A percentile compares a stretch with the other conserved stretches of the same genome.
phyloP scores from a whole-genome alignment of 345 rosid genomes.

The Orychophragmus violaceus region DNA sequence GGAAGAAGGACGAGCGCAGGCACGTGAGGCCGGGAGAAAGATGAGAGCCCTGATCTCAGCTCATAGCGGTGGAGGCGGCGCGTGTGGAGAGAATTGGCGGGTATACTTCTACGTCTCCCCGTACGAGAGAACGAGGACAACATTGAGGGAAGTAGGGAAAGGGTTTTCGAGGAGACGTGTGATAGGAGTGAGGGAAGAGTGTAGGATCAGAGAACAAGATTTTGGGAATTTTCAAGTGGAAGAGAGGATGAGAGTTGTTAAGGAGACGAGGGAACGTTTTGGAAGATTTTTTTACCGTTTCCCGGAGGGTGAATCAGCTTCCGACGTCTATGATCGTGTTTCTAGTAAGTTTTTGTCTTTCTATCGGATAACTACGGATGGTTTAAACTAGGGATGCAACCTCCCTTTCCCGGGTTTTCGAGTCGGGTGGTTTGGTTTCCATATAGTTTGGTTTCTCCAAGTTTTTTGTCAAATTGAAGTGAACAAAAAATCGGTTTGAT shows the following conservation, averaged over 20 bases:
- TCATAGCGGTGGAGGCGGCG: neutral
- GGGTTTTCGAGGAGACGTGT: constrained; percentile 54
- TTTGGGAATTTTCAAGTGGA: constrained; percentile 83
- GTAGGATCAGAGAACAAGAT: constrained; percentile 86
- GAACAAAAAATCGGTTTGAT: too few species aligned
- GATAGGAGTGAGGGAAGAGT: constrained; percentile 87
- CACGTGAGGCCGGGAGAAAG: constrained; percentile 47
- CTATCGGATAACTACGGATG: too few species aligned
- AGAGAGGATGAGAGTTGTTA: constrained; percentile 68
- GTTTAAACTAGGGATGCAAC: too few species aligned
- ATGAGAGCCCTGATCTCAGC: constrained; percentile 40
- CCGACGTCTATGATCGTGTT: constrained; percentile 92
- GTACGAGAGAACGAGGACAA: constrained; percentile 74
- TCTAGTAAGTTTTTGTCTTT: constrained; percentile 49
- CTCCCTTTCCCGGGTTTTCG: too few species aligned
- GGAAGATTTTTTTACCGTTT: constrained; percentile 86
- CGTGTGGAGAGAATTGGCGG: constrained; percentile 40
- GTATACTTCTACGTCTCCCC: constrained; percentile 95
- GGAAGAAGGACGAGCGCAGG: constrained; percentile 48
- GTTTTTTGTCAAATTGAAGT: too few species aligned
- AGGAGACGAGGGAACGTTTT: constrained; percentile 67
- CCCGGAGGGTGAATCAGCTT: constrained; percentile 97
- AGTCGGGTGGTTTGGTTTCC: too few species aligned
- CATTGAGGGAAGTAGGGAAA: constrained; percentile 77
- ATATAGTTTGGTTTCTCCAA: too few species aligned